phyloP scores from a whole-genome alignment of 768 basidiomycete species.

The Hygrocybe coccinea region DNA sequence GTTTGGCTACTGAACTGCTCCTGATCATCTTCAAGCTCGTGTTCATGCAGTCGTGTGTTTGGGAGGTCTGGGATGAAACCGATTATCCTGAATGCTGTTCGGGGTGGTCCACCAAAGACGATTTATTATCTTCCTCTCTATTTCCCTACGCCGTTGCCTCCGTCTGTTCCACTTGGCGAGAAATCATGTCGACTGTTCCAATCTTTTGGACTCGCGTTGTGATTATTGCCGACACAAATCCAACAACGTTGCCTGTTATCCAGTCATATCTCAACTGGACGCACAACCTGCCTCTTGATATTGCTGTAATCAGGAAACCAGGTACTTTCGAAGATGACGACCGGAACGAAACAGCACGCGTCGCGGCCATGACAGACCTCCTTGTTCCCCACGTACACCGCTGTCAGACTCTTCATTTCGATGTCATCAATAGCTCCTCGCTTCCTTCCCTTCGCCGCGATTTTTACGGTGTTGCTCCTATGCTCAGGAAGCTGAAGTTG shows the following conservation, averaged over 20 bases:
- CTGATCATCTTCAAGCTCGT: slow-evolving; percentile 4
- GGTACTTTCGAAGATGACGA: slow-evolving; percentile 2
- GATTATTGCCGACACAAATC: slow-evolving; percentile 13
- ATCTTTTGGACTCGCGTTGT: slow-evolving; percentile 19
- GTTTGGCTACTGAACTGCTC: slow-evolving; percentile 5
- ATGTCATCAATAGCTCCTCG: slow-evolving; percentile 11
- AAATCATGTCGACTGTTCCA: background rate
- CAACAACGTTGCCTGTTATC: slow-evolving; percentile 9
- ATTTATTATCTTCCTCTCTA: background rate
- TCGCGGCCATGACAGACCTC: slow-evolving; percentile 1
- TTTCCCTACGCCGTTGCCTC: slow-evolving; percentile 2
- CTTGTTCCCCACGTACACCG: slow-evolving; percentile 9
- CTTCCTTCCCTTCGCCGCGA: slow-evolving; percentile 13
- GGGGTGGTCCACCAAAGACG: background rate
- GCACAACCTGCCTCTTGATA: slow-evolving; percentile 8
- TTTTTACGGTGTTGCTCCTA: slow-evolving; percentile 7
- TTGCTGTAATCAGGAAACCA: slow-evolving; percentile 6
- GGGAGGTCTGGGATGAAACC: background rate
- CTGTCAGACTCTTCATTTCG: slow-evolving; percentile 8
- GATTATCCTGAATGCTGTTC: background rate
- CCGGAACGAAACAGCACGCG: slow-evolving; percentile 4
- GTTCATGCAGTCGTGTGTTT: background rate
- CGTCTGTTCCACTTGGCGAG: slow-evolving; percentile 6
- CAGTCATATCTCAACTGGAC: slow-evolving; percentile 10
- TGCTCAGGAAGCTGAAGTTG: no score